These are phyloP conservation scores for Tricholomella constricta DNA, from an alignment of 768 basidiomycete species.

Conservation along the genomic window DNA sequence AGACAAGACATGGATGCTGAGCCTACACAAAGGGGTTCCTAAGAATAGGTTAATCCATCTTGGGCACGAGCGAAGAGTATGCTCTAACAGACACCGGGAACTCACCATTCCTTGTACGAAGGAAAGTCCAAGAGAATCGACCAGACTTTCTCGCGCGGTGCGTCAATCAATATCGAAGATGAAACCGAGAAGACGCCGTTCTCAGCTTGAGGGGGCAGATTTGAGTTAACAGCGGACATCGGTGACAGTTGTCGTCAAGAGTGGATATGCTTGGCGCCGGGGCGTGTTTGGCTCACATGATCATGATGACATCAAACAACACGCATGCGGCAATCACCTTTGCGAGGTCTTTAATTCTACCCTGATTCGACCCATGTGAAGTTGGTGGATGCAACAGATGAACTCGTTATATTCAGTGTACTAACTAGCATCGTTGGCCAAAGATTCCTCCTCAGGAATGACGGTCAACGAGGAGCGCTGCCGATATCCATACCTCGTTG, in stretches of 20 bases:
- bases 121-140: conserved; percentile 58
- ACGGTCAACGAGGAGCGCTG: background rate
- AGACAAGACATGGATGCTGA: background rate
- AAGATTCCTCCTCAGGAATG: conserved; percentile 8
- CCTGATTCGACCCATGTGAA: too few species aligned
- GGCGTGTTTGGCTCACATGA: too few species aligned
- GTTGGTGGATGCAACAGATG: too few species aligned
- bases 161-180: conserved; percentile 56
- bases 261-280: too few species aligned
- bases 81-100: background rate
- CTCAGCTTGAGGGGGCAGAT: conserved; percentile 40
- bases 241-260: too few species aligned
- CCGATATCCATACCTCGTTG: conserved; percentile 1
- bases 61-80: background rate
- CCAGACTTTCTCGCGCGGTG: conserved; percentile 66
- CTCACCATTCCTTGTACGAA: conserved; percentile 63
- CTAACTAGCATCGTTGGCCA: too few species aligned
- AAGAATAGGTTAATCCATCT: background rate
- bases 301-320: too few species aligned
- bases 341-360: too few species aligned
- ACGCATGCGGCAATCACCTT: too few species aligned
- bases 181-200: conserved; percentile 49
- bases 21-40: conserved; percentile 74
- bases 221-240: conserved; percentile 8
- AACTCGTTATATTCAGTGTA: too few species aligned